Evolutionary conservation across 2,329 filamentous ascomycete genomes (phyloP), one percentile per base, ranked within the genome.

Genomic region (Penicillium sp.): DNA sequence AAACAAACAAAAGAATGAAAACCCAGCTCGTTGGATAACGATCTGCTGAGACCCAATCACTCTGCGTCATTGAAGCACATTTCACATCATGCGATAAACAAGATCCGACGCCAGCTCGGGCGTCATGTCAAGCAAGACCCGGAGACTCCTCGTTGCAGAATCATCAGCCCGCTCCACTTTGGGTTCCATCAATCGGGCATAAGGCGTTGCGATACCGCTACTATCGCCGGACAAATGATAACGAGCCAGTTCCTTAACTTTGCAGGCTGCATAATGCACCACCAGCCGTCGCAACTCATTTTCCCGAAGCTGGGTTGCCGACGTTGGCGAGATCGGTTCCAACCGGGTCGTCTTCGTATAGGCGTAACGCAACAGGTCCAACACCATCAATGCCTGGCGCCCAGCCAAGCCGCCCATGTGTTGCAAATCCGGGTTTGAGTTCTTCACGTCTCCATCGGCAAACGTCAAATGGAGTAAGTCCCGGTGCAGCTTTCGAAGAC

Each of bases 101-200:
- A 67, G 51, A 50, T 66, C 64, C 22, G 62, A 65, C 14, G 62
- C 64, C 50, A 67, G 48, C 45, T 67, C 64, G 1, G 62, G 59
- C 22, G 58, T 60, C 29, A 49, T 48, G 37, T 67, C 64, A 34
- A 67, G 32, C 33, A 67, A 46, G 4, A 57, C 55, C 13, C 61
- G 56, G 42, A 67, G 54, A 17, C 59, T 62, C 26, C 47, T 55
- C n/a, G 51, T 47, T 3, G 48, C 50, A n/a, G 48, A 41, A 35
- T 30, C 32, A 32, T 44, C 42, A 6, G 13, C 38, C 20, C 42
- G 33, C 12, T 48, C 40, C 17, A 40, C 39, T 15, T 32, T 41
- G 6, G 27, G 30, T 44, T 58, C 56, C 32, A 51, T 42, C 10
- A 50, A 45, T 15, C 42, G 45, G 16, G 39, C 30, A 6, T 39